Percentiles rank a stretch among this genome's conserved stretches.
Conservation (phyloP, 768 basidiomycete species). For the Lepiota subincarnata region DNA sequence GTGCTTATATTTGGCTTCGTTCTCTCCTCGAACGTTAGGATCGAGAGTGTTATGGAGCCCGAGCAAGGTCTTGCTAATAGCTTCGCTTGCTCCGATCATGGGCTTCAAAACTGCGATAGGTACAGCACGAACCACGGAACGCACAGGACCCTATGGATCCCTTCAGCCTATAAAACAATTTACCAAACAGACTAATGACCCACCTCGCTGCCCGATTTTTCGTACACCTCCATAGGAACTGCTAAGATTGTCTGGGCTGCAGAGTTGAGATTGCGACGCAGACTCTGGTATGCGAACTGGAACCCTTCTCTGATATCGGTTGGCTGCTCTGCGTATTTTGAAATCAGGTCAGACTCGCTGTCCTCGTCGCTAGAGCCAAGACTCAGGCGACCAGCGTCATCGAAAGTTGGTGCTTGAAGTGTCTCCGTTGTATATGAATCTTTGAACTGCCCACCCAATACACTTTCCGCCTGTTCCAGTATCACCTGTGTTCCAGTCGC, state of each 20-base stretch:
- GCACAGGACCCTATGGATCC: constrained; percentile 72
- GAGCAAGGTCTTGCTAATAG: constrained; percentile 91
- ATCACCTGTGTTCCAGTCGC: constrained; percentile 99
- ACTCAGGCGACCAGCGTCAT: constrained; percentile 27
- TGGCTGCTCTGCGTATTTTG: constrained; percentile 92
- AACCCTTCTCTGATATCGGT: constrained; percentile 80
- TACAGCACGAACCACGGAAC: constrained; percentile 92
- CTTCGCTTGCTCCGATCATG: constrained; percentile 97
- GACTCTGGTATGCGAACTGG: constrained; percentile 85
- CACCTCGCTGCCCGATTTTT: constrained; percentile 88
- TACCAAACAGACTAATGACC: constrained; percentile 18
- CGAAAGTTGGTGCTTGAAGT: constrained; percentile 39
- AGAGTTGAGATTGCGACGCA: constrained; percentile 82
- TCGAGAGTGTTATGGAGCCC: constrained; percentile 93
- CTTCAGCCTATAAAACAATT: constrained; percentile 6
- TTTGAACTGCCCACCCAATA: constrained; percentile 77
- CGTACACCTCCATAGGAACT: constrained; percentile 99
- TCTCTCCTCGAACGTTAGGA: constrained; percentile 76
- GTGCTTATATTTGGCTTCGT: constrained; percentile 92
- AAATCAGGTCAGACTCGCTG: constrained; percentile 58
- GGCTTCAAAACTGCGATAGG: constrained; percentile 97
- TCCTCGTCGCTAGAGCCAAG: constrained; percentile 32
- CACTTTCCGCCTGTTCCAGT: constrained; percentile 89
- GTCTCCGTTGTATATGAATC: constrained; percentile 65
- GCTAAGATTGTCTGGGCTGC: constrained; percentile 98